phyloP scores from a whole-genome alignment of 441 rosid species.

The Macaranga tanarius region DNA sequence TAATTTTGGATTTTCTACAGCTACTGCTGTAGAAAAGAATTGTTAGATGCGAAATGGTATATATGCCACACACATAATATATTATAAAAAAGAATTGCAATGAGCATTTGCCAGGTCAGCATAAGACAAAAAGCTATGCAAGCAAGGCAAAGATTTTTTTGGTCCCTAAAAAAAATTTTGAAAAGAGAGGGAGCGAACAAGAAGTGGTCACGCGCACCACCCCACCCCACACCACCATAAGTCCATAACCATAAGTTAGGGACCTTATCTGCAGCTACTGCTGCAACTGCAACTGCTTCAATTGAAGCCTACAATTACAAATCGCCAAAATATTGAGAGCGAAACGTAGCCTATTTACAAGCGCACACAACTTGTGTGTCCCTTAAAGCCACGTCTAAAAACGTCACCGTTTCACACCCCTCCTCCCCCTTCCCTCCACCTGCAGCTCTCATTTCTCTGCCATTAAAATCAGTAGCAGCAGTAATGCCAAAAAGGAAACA shows the following conservation, averaged over 20 bases:
- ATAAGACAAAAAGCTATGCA: background rate
- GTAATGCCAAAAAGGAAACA: background rate
- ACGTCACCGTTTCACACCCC: constrained; percentile 21
- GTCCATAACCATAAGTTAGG: too few relatives aligned
- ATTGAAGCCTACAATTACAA: too few relatives aligned
- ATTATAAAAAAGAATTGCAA: too few relatives aligned
- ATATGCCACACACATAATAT: too few relatives aligned
- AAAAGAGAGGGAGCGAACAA: constrained; percentile 12
- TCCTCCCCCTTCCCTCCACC: too few relatives aligned
- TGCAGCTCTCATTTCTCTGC: constrained; percentile 10
- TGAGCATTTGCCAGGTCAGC: constrained; percentile 4
- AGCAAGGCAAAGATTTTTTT: background rate
- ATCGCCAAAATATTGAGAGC: constrained; percentile 2
- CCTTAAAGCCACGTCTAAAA: background rate
- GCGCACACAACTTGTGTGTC: constrained; percentile 17
- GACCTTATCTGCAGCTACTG: background rate
- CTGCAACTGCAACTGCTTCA: too few relatives aligned
- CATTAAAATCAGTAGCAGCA: constrained; percentile 14
- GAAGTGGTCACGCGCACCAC: constrained; percentile 12
- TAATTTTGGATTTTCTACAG: too few relatives aligned
- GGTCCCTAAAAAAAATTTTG: background rate
- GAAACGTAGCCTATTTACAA: constrained; percentile 16
- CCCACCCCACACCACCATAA: background rate
- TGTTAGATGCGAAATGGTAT: too few relatives aligned
- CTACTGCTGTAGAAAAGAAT: too few relatives aligned